Evolutionary conservation across 129 eudicot species (phyloP).

Genomic region (Centaurea solstitialis): DNA sequence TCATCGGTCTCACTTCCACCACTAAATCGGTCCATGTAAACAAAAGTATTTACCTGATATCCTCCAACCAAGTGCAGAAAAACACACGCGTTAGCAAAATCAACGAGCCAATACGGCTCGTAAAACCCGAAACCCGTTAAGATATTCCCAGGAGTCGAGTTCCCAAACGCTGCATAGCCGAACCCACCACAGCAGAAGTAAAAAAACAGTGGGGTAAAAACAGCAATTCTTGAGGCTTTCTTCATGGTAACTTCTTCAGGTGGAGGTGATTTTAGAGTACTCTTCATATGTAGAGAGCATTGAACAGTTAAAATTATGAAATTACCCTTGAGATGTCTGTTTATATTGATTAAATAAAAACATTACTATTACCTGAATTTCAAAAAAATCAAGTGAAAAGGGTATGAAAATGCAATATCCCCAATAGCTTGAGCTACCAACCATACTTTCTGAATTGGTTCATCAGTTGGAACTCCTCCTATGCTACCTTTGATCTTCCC

Average conservation of each 20-base stretch:
- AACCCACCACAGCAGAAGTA: conserved; percentile 82
- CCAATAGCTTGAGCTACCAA: conserved; percentile 74
- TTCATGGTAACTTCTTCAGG: conserved; percentile 60
- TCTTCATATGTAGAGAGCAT: conserved; percentile 37
- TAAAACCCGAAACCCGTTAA: conserved; percentile 86
- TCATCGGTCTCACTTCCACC: not conserved
- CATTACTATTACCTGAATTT: conserved; percentile 55
- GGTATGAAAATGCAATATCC: conserved; percentile 78
- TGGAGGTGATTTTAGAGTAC: conserved; percentile 73
- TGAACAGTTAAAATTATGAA: not conserved
- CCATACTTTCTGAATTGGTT: conserved; percentile 73
- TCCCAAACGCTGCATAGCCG: conserved; percentile 89
- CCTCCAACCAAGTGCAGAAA: conserved; percentile 80
- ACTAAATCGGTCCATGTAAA: not conserved
- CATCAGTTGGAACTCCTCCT: conserved; percentile 57
- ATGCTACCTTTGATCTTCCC: conserved; percentile 71
- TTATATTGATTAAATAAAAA: not conserved
- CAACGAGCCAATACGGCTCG: conserved; percentile 83
- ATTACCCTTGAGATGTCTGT: not conserved
- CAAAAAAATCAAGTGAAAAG: conserved; percentile 59
- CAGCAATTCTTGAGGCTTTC: conserved; percentile 62
- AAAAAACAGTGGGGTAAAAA: conserved; percentile 54
- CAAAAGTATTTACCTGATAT: conserved; percentile 61
- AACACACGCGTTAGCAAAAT: conserved; percentile 81
- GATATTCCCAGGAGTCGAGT: conserved; percentile 79